Percentiles rank a stretch among this genome's conserved stretches.
Evolutionary conservation across 192 early-diverging fungal genomes (phyloP).

Genomic region (Glomus cerebriforme): DNA sequence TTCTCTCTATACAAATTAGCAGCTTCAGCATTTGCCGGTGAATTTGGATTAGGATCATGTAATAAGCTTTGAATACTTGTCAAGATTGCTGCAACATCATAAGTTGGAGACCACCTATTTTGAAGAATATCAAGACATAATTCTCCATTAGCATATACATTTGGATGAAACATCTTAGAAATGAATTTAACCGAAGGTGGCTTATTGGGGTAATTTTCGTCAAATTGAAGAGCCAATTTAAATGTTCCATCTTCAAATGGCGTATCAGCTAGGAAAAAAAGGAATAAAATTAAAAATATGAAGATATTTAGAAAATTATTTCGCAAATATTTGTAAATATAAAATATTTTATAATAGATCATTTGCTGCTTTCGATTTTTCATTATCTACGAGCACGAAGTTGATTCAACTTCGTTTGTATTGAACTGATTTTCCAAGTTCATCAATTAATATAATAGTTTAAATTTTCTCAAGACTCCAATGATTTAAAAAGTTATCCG

Average conservation of each 20-base stretch:
- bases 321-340: neutral
- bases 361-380: too few relatives aligned
- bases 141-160: constrained; percentile 96
- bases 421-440: too few relatives aligned
- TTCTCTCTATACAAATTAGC: constrained; percentile 92
- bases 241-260: constrained; percentile 99
- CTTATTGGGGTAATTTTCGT: constrained; percentile 98
- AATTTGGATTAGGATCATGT: constrained; percentile 97
- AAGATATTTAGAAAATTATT: neutral
- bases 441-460: neutral
- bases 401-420: neutral
- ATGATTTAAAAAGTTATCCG: neutral
- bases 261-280: constrained; percentile 48
- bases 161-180: constrained; percentile 97
- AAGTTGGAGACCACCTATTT: constrained; percentile 97
- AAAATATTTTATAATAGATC: neutral
- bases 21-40: constrained; percentile 96
- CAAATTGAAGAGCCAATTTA: constrained; percentile 91
- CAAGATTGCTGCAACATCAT: constrained; percentile 91
- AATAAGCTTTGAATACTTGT: constrained; percentile 94
- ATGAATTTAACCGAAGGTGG: constrained; percentile 95
- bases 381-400: too few relatives aligned
- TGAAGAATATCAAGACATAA: constrained; percentile 98
- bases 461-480: too few relatives aligned
- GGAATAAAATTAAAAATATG: neutral